phyloP scores from a whole-genome alignment of 148 eudicot species.

The Suaeda aralocaspica region DNA sequence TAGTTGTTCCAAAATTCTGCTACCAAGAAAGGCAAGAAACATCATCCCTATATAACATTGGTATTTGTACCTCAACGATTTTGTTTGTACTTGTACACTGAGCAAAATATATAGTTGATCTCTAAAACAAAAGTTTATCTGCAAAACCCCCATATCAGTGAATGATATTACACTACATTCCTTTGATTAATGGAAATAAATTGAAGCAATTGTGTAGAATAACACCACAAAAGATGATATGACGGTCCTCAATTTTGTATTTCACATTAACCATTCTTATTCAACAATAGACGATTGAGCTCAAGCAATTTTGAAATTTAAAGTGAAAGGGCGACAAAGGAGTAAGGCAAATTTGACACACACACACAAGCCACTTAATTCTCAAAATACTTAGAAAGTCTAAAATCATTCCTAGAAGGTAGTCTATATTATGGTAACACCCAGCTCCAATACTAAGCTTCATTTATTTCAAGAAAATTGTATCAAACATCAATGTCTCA shows the following conservation, averaged over 20 bases:
- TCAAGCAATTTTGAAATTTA: not conserved
- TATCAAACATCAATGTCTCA: no score
- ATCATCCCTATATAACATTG: not conserved
- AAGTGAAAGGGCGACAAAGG: not conserved
- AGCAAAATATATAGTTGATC: not conserved
- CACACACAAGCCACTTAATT: not conserved
- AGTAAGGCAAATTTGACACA: no score
- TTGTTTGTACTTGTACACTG: not conserved
- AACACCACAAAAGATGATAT: not conserved
- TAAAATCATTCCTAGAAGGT: no score
- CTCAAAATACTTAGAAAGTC: no score
- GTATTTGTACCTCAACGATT: not conserved
- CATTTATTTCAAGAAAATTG: no score
- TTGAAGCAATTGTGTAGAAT: not conserved
- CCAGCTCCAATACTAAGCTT: no score
- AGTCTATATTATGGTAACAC: no score
- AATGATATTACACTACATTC: no score
- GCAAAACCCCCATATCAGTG: not conserved
- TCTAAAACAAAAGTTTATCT: not conserved
- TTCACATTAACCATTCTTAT: not conserved
- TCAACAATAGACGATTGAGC: not conserved
- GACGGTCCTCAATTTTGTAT: not conserved
- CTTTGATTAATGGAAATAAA: no score
- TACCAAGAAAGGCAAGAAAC: not conserved
- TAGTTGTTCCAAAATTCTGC: not conserved